Evolutionary conservation across 177 flowering plant genomes (phyloP), one percentile per base, ranked within the genome.

Genomic region (Vitis hybrid): DNA sequence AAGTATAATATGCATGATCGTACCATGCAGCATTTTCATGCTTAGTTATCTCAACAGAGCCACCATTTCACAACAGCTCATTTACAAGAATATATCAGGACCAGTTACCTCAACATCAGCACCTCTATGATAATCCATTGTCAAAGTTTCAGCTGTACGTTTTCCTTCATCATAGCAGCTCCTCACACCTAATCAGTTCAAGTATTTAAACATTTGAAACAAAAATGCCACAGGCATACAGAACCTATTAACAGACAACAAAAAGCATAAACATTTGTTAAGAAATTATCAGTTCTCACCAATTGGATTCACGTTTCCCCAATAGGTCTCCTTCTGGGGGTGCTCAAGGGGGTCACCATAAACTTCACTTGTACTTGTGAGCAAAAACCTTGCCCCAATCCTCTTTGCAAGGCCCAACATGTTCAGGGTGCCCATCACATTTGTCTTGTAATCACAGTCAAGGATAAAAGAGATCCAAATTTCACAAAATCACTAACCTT

Each of bases 101-200:
- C 27, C 19, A 63, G 21, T 62, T 80, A 86, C 97, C 97, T 90
- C 94, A 75, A 90, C 94, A 60, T 46, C 83, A 11, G 86, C 93
- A 67, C 92, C 93, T 70, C 97, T 79, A 77, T 90, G 94, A 80
- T 91, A 91, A 77, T 91, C 97, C 97, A 91, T 91, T 6, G 93
- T 55, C 63, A 91, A 78, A 58, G 97, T 91, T 77, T 91, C 97
- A 30, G 97, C 97, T 3, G 94, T 90, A 2, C 97, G 79, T 72
- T 91, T 91, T 56, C 97, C 97, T 84, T 91, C 97, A 79, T 91
- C 97, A 75, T 91, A 91, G 75, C 97, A 92, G 67, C 93, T 92
- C 81, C 97, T 81, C 62, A 86, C 97, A 77, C 97, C 97, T 91
- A 76, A 59, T 18, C 52, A 73, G 10, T 11, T 24, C 15, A 65